These are phyloP conservation scores for Trichothecium sympodiale DNA, from an alignment of 2,329 filamentous ascomycete species.

Conservation along the genomic window DNA sequence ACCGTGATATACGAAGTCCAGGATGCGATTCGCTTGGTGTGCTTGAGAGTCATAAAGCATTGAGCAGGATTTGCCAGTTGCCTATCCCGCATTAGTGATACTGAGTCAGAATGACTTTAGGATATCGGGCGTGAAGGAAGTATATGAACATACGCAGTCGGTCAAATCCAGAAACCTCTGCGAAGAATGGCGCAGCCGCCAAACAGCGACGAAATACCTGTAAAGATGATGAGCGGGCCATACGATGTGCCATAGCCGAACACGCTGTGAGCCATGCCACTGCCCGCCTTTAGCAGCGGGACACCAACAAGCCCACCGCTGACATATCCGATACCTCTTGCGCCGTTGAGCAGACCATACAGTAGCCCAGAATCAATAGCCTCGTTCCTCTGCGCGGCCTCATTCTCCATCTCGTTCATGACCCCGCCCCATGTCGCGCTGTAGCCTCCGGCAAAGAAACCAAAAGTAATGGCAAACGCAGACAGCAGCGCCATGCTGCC, in stretches of 20 bases:
- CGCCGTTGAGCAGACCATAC: conserved; percentile 9
- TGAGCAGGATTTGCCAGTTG: too few relatives aligned
- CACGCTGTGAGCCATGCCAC: not conserved
- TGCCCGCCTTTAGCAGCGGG: conserved; percentile 6
- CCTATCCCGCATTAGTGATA: too few relatives aligned
- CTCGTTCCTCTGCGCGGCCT: conserved; percentile 7
- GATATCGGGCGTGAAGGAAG: too few relatives aligned
- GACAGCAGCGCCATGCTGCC: conserved; percentile 6
- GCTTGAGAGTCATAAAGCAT: too few relatives aligned
- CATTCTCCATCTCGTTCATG: conserved; percentile 7
- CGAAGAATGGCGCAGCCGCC: conserved; percentile 5
- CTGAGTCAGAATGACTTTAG: too few relatives aligned
- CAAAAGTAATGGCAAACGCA: conserved; percentile 8
- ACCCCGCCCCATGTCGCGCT: conserved; percentile 10
- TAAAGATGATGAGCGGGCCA: conserved; percentile 9
- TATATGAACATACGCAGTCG: too few relatives aligned
- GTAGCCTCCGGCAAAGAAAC: conserved; percentile 9
- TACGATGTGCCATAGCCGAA: conserved; percentile 7
- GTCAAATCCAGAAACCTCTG: too few relatives aligned
- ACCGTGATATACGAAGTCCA: too few relatives aligned
- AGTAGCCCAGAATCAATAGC: conserved; percentile 8
- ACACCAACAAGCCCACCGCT: conserved; percentile 7
- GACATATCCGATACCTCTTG: conserved; percentile 8
- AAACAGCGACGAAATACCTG: conserved; percentile 7
- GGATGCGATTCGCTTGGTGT: too few relatives aligned